These are phyloP conservation scores for Gynochthodes officinalis DNA, from an alignment of 257 asterid species.

Conservation along the genomic window DNA sequence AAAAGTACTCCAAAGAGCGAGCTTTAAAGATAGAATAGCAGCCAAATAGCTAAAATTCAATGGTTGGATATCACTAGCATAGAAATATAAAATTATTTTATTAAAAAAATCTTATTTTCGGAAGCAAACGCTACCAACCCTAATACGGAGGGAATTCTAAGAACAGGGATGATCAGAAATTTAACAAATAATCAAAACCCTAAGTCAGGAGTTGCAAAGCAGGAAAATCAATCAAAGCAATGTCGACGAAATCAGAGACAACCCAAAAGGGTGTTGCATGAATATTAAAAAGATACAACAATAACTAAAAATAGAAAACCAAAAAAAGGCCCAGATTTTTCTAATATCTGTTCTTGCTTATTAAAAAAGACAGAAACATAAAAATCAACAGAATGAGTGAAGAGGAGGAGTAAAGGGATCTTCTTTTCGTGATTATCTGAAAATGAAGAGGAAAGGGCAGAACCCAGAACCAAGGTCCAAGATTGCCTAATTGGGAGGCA, in stretches of 20 bases:
- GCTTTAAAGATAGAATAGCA: background rate
- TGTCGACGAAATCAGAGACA: conserved; percentile 19
- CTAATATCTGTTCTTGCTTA: background rate
- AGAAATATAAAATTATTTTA: background rate
- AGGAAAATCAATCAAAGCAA: conserved; percentile 20
- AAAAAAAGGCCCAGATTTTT: conserved; percentile 5
- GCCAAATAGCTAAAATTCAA: background rate
- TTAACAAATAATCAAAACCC: conserved; percentile 15
- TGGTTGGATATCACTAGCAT: background rate
- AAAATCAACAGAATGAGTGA: conserved; percentile 7
- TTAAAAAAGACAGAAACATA: background rate
- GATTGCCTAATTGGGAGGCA: conserved; percentile 13
- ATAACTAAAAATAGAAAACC: background rate
- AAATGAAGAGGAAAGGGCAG: background rate
- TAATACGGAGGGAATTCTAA: background rate
- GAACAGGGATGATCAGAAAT: conserved; percentile 7
- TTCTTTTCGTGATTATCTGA: conserved; percentile 18
- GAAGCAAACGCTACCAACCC: background rate
- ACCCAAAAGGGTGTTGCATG: conserved; percentile 2
- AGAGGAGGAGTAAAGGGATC: conserved; percentile 17
- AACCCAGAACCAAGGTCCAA: no score
- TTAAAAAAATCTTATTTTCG: background rate
- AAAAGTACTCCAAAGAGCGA: conserved; percentile 7
- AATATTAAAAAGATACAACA: background rate
- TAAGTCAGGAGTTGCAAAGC: conserved; percentile 15